Percentiles rank a stretch among this genome's conserved stretches.
These are phyloP conservation scores for Friedmanniomyces simplex DNA, from an alignment of 495 filamentous ascomycete species.

Conservation along the genomic window DNA sequence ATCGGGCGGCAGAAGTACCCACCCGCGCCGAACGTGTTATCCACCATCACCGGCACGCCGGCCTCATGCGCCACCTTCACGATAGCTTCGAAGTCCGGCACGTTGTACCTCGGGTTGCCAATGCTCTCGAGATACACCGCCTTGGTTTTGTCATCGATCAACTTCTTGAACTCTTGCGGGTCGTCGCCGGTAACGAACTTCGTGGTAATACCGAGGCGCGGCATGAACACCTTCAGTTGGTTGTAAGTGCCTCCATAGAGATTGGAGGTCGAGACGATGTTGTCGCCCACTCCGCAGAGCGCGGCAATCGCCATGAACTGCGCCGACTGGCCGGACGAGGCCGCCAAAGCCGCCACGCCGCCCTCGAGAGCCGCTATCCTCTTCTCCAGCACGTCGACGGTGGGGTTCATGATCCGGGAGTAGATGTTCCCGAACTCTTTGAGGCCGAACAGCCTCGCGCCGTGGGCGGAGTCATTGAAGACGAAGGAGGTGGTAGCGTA, in stretches of 20 bases:
- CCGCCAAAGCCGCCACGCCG: constrained; percentile 79
- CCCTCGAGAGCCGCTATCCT: constrained; percentile 92
- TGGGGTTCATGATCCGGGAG: constrained; percentile 96
- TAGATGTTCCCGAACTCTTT: constrained; percentile 99
- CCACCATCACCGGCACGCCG: constrained; percentile 62
- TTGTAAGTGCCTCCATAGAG: constrained; percentile 98
- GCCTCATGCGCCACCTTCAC: constrained; percentile 30
- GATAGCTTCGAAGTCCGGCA: constrained; percentile 40
- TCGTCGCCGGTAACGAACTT: constrained; percentile 85
- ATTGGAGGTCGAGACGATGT: constrained; percentile 88
- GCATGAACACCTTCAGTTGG: constrained; percentile 88
- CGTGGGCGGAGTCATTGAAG: constrained; percentile 97
- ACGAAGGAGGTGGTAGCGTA: constrained; percentile 86
- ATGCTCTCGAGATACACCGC: constrained; percentile 94
- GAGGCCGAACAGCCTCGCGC: constrained; percentile 90
- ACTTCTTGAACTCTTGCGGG: constrained; percentile 67
- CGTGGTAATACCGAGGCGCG: constrained; percentile 75
- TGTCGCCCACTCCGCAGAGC: constrained; percentile 77
- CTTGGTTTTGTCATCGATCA: constrained; percentile 94
- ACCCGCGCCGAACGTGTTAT: constrained; percentile 97
- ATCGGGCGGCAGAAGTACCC: constrained; percentile 87
- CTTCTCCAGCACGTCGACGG: constrained; percentile 97
- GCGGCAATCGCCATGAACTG: constrained; percentile 90
- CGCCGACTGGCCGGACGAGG: constrained; percentile 83
- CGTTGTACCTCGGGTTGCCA: constrained; percentile 91